Base-by-base conservation (phyloP, 768 basidiomycete genomes). In the Fomitopsis serialis region DNA sequence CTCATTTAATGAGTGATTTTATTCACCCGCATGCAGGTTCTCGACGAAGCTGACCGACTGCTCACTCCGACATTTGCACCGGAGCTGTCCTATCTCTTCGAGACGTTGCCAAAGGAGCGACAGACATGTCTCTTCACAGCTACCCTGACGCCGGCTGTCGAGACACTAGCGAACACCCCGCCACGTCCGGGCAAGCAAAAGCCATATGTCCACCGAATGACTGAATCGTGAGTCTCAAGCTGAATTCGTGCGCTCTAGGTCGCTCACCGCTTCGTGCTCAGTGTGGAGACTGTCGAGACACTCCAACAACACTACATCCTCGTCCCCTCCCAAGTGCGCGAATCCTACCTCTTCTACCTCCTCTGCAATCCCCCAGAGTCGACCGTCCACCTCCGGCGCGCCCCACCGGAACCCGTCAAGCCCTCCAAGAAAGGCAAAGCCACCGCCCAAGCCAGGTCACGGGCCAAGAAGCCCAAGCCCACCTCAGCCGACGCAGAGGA, bases 121-220 rank as follows among this genome's bases (percentile, higher is more conserved):
- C 96, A 98, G 67, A 98, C 96, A 0, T 91, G 93, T 61, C 78
- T 99, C 40, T 98, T 98, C 70, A 99, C 97, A 0, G 97, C 97
- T 0, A 99, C 97, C 1, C 73, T 96, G 56, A 95, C 93, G 4
- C 79, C 85, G 6, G 81, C 92, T 0, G 91, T 99, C 53, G 89
- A 95, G 62, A 74, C 78, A 8, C 65, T 98, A 21, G 87, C 85
- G 6, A 74, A 78, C 35, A 84, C 85, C 19, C 70, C 84, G 7
- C 92, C 94, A 2, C 78, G 81, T 58, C 75, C 79, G 0, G 96
- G 95, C 4, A 98, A 96, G 69, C 78, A 85, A 63, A 84, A 80
- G 57, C 92, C 93, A 0, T 96, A 95, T 63, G 77, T 97, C 23
- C 86, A 97, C 68, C 76, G 89, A 36, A 89, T 89, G 69, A 75